Conservation (phyloP, 2,329 filamentous ascomycete genomes). For the Nemania bipapillata region DNA sequence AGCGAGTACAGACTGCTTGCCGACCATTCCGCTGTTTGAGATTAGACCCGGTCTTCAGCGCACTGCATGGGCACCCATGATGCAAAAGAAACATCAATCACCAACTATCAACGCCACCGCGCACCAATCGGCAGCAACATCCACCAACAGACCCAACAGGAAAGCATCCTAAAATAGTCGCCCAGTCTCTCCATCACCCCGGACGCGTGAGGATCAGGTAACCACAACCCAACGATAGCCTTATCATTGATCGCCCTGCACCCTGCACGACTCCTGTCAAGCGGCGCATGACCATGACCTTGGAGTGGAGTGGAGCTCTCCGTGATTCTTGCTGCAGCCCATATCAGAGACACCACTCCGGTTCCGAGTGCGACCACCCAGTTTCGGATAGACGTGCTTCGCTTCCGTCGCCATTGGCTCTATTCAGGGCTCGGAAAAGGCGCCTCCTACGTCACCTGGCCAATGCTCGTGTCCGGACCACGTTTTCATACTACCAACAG, state of each 20-base stretch:
- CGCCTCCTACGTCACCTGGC: conserved; percentile 6
- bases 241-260: not conserved
- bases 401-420: not conserved
- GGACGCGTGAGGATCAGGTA: not conserved
- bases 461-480: not conserved
- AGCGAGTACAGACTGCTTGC: not conserved
- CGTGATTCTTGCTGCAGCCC: not conserved
- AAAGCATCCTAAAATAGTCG: not conserved
- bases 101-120: not conserved
- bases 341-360: not conserved
- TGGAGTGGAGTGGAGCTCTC: not conserved
- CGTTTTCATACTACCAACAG: conserved; percentile 1
- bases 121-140: not conserved
- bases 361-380: not conserved
- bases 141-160: not conserved
- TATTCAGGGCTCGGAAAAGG: too few species aligned
- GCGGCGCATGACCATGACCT: not conserved
- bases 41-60: not conserved
- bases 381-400: not conserved
- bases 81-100: not conserved
- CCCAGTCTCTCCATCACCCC: not conserved
- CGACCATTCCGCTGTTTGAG: not conserved
- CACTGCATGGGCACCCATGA: not conserved
- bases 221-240: not conserved
- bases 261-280: not conserved